Base-by-base conservation (phyloP, 2,329 filamentous ascomycete genomes). In the Microcera coccophila region DNA sequence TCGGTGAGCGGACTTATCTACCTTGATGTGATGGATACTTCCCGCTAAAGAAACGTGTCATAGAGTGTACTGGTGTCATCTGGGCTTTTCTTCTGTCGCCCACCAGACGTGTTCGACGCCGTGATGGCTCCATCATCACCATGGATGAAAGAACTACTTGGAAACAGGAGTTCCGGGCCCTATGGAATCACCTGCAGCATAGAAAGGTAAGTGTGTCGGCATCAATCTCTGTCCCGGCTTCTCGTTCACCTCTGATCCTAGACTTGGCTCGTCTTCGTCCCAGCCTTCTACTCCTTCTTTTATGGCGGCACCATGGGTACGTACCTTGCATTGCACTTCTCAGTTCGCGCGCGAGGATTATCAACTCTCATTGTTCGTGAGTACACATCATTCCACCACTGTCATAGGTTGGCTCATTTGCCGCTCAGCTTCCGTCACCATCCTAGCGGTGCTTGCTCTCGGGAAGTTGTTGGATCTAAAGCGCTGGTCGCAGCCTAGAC, bases 211-310 rank as follows among this genome's bases (percentile, higher is more conserved):
- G 33, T 16, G 12, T 15, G 16, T 31, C 10, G 22, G 24, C 14
- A 9, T 14, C 9, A 14, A 28, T 28, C 24, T 28, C 24, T 16
- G 12, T 19, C 19, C 11, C 10, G 3, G n/a, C 2, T 4, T 1
- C 11, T 36, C 4, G 18, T 32, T 24, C 10, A 46, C 42, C 10
- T 7, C 38, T 17, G 12, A 10, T 24, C 8, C n/a, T 18, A 62
- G 61, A 63, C 58, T 10, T 46, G 44, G 60, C 60, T 65, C 4
- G 53, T 65, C 31, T 59, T 62, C 36, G 43, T 65, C 8, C 63
- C 63, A 0, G 56, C 61, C 2, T 64, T 66, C 45, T 66, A 65
- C 50, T 64, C 63, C 2, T 67, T 67, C 54, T 67, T 67, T 52
- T 66, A 62, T 16, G 63, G 64, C 20, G 65, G 63, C 20, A 64